A percentile compares a stretch with the other conserved stretches of the same genome.
phyloP scores from a whole-genome alignment of 1,139 yeast species.

The Scheffersomyces quercinus region DNA sequence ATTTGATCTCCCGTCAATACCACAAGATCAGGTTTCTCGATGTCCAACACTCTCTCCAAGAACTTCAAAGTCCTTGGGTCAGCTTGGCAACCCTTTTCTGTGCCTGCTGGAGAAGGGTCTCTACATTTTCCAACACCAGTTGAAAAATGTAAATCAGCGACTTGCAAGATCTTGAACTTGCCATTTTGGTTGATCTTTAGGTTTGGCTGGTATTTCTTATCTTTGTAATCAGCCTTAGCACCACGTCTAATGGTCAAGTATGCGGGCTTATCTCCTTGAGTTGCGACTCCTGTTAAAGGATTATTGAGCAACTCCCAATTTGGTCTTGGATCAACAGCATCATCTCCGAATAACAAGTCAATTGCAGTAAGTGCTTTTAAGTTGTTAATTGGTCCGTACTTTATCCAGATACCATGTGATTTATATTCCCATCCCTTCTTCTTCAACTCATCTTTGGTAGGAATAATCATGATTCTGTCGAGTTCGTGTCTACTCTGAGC shows the following conservation, averaged over 20 bases:
- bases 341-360: conserved; percentile 70
- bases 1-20: conserved; percentile 88
- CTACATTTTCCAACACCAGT: conserved; percentile 76
- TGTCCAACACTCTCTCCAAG: conserved; percentile 61
- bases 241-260: conserved; percentile 33
- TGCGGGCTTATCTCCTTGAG: conserved; percentile 20
- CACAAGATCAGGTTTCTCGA: conserved; percentile 77
- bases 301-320: conserved; percentile 56
- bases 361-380: conserved; percentile 39
- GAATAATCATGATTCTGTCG: conserved; percentile 26
- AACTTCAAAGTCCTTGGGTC: conserved; percentile 69
- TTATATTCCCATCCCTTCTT: conserved; percentile 38
- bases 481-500: conserved; percentile 22
- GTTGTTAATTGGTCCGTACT: conserved; percentile 30
- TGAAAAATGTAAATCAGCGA: conserved; percentile 84
- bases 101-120: conserved; percentile 60
- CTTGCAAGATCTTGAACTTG: conserved; percentile 73
- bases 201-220: conserved; percentile 18
- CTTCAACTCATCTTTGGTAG: conserved; percentile 30
- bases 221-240: conserved; percentile 23
- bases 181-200: conserved; percentile 36
- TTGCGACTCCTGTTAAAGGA: conserved; percentile 24
- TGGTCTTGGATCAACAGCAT: conserved; percentile 75
- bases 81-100: conserved; percentile 59
- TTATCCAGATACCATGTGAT: conserved; percentile 51